phyloP scores from a whole-genome alignment of 805 yeast genomes.

The Candida yuanshanica region DNA sequence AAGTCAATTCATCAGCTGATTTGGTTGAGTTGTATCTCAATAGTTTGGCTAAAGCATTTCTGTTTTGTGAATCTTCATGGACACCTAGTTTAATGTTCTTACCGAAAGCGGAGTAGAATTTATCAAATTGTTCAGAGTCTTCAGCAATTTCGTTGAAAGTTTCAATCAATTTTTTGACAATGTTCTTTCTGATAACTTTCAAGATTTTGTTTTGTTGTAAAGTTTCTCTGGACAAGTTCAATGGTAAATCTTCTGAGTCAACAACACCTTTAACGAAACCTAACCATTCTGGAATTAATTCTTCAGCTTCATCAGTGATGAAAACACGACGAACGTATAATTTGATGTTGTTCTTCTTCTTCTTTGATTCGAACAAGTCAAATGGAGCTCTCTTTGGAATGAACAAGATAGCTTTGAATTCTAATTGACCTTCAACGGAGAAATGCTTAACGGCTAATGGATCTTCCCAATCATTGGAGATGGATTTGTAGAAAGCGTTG shows the following conservation, averaged over 20 bases:
- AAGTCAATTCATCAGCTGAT: conserved; percentile 89
- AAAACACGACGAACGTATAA: conserved; percentile 98
- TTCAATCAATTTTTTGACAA: conserved; percentile 96
- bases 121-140: conserved; percentile 97
- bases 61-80: conserved; percentile 98
- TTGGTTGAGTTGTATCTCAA: conserved; percentile 97
- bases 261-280: conserved; percentile 98
- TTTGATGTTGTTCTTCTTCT: conserved; percentile 99
- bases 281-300: conserved; percentile 98
- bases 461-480: conserved; percentile 99
- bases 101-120: conserved; percentile 95
- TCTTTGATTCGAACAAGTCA: conserved; percentile 95
- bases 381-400: conserved; percentile 99
- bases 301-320: conserved; percentile 99
- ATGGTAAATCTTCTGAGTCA: conserved; percentile 98
- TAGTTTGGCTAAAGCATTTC: conserved; percentile 90
- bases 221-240: conserved; percentile 99
- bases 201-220: conserved; percentile 99
- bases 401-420: conserved; percentile 95
- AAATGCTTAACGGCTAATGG: conserved; percentile 99
- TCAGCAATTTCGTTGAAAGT: conserved; percentile 99
- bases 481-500: conserved; percentile 98
- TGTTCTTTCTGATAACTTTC: conserved; percentile 98
- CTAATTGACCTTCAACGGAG: conserved; percentile 99
- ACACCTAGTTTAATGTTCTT: conserved; percentile 98